These are phyloP conservation scores for Exophiala sp. DNA, from an alignment of 2,329 filamentous ascomycete genomes.

Conservation along the genomic window DNA sequence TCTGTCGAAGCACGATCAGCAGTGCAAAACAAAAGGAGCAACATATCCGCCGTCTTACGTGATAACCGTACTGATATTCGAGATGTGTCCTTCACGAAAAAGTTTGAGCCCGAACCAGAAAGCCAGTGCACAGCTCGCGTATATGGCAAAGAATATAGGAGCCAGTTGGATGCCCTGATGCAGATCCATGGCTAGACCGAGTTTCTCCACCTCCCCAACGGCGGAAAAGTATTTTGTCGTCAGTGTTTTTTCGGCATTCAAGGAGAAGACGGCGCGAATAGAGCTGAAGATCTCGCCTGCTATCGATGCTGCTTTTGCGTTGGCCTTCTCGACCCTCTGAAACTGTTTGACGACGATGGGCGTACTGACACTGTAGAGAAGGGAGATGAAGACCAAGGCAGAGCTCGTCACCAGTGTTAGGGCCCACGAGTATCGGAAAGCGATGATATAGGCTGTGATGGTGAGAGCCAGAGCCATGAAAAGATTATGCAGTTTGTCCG, in stretches of 20 bases:
- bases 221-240: constrained; percentile 35
- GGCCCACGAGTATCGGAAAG: constrained; percentile 49
- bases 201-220: constrained; percentile 35
- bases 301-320: constrained; percentile 41
- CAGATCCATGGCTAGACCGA: constrained; percentile 31
- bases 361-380: constrained; percentile 30
- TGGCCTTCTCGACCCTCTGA: constrained; percentile 30
- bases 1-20: constrained; percentile 22
- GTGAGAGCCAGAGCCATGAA: constrained; percentile 41
- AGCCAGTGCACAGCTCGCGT: constrained; percentile 34
- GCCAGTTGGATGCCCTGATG: constrained; percentile 33
- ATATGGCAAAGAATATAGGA: constrained; percentile 36
- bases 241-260: constrained; percentile 39
- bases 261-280: constrained; percentile 42
- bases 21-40: neutral
- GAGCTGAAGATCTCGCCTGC: constrained; percentile 41
- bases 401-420: constrained; percentile 49
- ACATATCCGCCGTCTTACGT: constrained; percentile 29
- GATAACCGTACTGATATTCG: constrained; percentile 35
- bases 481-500: constrained; percentile 45
- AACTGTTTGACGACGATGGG: constrained; percentile 32
- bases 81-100: constrained; percentile 33
- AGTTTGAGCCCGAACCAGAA: constrained; percentile 38
- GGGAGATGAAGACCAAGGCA: constrained; percentile 40
- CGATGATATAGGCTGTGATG: constrained; percentile 45